Base-by-base conservation (phyloP, 2,329 filamentous ascomycete genomes). In the Aspergillus quadrilineatus region DNA sequence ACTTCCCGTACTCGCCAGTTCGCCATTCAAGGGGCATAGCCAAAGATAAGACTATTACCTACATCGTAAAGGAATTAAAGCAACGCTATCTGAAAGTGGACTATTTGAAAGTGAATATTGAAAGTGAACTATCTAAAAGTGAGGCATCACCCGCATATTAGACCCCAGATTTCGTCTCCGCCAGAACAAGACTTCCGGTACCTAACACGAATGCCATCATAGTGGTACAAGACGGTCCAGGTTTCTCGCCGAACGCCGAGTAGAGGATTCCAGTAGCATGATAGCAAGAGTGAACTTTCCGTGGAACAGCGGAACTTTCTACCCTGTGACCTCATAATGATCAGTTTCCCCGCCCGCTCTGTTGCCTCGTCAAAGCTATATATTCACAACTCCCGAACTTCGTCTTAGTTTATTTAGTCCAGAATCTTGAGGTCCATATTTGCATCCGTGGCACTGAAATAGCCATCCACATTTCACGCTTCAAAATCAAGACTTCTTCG, bases 291-390 rank as follows among this genome's bases (percentile, higher is more conserved):
- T 2, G 5, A 3, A 30, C 7, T 17, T 37, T 48, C 43, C 49
- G 43, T 48, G 48, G 48, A 15, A 54, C 44, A 32, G 22, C 14
- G 43, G 15, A 47, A 41, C 17, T 36, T 44, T 37, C 9, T 12
- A 5, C 34, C 30, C 10, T 50, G 57, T 65, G 63, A 65, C 62
- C 60, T 65, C 63, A 65, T 65, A 32, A 61, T 68, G 66, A 68
- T 65, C 62, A 48, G 45, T 36, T 39, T 12, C 7, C 9, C 52
- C 50, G 60, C 49, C 50, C 43, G 52, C 45, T 42, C 56, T 12
- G 41, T 42, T 42, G 14, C 52, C 49, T 48, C 44, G 22, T 17
- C 22, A 12, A 46, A 48, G 43, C 12, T 63, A 57, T 65, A 67
- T 47, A 51, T 22, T 14, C 32, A 36, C 17, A 2, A 17, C 42